Base-by-base conservation (phyloP, 2,329 filamentous ascomycete genomes). In the Ampelomyces quisqualis region DNA sequence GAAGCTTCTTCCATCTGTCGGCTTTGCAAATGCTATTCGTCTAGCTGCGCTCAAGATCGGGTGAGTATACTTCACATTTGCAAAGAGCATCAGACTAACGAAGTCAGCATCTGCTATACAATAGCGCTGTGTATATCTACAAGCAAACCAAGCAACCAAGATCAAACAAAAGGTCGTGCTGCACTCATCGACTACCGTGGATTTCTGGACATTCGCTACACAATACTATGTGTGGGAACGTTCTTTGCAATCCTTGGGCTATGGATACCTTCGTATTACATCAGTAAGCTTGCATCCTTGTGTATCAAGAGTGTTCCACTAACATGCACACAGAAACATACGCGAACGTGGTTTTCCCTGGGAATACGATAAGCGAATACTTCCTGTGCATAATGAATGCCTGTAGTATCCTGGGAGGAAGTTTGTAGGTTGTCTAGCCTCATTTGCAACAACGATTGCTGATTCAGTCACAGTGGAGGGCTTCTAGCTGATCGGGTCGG, bases 21-120 rank as follows among this genome's bases (percentile, higher is more conserved):
- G 81, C 0, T 85, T 84, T 49, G 65, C 72, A 0, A 84, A 81
- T 78, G 73, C 79, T 1, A 77, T 83, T 17, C 72, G 85, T 4
- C 74, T 81, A 11, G 71, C 85, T 1, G 84, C 76, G 0, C 80
- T 87, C 47, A 76, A 64, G 36, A 48, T 60, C 11, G 46, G 39
- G 61, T 63, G 44, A 34, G 58, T 49, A 7, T 15, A 5, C 0
- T 6, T 4, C n/a, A 1, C 9, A 3, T 84, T 19, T 73, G 74
- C 53, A 77, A 7, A 58, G 57, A 0, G 68, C 71, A 7, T 69
- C 75, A 14, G 68, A 81, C 76, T 41, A 70, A 74, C 23, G 51
- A 76, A 1, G 73, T 0, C 58, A 84, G 40, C 70, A 65, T 53
- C 73, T 78, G 35, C 69, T 77, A 53, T 51, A 75, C 13, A 49